Conservation (phyloP, 2,329 filamentous ascomycete genomes). For the Macrophomina pseudophaseolina region DNA sequence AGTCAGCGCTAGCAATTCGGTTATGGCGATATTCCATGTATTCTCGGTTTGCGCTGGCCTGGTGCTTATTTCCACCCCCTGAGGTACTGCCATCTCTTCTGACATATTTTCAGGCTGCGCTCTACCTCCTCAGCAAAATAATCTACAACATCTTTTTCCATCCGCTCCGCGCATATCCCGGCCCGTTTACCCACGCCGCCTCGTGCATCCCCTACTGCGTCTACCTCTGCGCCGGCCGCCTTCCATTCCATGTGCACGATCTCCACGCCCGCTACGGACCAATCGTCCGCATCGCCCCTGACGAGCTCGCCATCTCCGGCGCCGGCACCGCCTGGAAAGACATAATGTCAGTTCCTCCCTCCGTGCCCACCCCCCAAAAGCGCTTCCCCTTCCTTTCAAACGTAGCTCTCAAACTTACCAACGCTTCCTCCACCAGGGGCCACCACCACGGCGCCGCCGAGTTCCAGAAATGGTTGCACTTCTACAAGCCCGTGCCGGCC, state of each 20-base stretch:
- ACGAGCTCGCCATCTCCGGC: constrained; percentile 50
- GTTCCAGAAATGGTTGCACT: constrained; percentile 35
- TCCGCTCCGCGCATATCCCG: constrained; percentile 51
- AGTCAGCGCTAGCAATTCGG: background rate
- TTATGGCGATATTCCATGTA: background rate
- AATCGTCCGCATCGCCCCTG: constrained; percentile 48
- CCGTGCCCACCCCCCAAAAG: background rate
- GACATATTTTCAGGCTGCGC: background rate
- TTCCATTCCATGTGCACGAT: constrained; percentile 34
- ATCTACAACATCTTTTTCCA: constrained; percentile 52
- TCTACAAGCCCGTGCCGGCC: constrained; percentile 34
- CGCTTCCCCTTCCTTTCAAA: background rate
- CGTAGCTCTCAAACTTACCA: too few species aligned
- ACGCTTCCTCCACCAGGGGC: constrained; percentile 25
- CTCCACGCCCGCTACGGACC: constrained; percentile 50
- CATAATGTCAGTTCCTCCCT: constrained; percentile 31
- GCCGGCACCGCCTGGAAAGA: constrained; percentile 47
- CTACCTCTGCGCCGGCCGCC: constrained; percentile 35
- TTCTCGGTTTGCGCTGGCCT: background rate
- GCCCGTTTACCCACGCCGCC: constrained; percentile 43
- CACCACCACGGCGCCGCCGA: constrained; percentile 34
- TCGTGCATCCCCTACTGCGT: constrained; percentile 40
- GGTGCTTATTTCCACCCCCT: background rate
- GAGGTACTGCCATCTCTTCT: background rate
- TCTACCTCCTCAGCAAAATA: constrained; percentile 29